Evolutionary conservation across 164 flowering plant genomes (phyloP).

Genomic region (Stephania japonica): DNA sequence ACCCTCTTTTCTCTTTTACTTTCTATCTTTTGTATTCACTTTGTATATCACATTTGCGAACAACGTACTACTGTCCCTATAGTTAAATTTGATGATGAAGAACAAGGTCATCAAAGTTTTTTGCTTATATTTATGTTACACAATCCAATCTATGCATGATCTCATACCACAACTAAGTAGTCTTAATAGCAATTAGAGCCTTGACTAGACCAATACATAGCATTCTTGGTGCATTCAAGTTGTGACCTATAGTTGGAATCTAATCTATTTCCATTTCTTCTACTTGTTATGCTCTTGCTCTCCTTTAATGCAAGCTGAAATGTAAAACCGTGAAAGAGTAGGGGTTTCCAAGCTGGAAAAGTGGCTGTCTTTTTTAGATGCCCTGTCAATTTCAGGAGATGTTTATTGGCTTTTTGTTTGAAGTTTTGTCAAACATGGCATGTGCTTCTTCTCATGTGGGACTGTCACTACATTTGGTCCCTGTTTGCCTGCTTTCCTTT

Average conservation of each 20-base stretch:
- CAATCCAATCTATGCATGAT: background rate
- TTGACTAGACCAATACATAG: too few relatives aligned
- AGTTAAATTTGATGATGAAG: background rate
- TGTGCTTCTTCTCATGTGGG: background rate
- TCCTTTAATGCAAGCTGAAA: background rate
- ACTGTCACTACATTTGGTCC: background rate
- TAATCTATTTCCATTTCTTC: background rate
- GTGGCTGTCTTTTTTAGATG: background rate
- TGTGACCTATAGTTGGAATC: background rate
- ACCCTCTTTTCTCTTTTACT: background rate
- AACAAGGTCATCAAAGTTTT: background rate
- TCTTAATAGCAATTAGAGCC: too few relatives aligned
- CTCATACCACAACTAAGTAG: background rate
- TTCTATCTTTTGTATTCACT: constrained; percentile 2
- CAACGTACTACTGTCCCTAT: background rate
- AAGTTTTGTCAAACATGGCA: background rate
- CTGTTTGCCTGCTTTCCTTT: background rate
- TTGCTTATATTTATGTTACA: background rate
- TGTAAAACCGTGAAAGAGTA: background rate
- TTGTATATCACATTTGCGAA: constrained; percentile 5
- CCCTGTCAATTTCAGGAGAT: background rate
- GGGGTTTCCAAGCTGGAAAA: background rate
- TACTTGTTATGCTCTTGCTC: background rate
- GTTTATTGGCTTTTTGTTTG: background rate
- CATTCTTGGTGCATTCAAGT: too few relatives aligned